Evolutionary conservation across 805 yeast species (phyloP).

Genomic region (Candida caryicola): DNA sequence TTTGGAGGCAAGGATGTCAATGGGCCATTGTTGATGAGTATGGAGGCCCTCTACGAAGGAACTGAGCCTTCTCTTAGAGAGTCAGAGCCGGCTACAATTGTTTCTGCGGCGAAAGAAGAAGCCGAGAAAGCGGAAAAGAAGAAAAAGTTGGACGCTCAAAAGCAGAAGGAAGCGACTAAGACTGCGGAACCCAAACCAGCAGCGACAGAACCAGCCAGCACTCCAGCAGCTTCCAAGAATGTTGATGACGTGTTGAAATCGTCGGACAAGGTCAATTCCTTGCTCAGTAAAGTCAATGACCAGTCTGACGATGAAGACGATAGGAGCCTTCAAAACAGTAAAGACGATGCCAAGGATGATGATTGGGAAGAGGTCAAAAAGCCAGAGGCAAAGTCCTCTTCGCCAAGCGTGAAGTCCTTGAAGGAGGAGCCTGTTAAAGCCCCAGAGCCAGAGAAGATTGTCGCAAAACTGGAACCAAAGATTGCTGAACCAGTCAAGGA

Average conservation of each 20-base stretch:
- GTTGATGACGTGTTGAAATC: conserved; percentile 40
- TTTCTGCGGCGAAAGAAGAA: conserved; percentile 25
- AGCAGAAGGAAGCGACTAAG: conserved; percentile 9
- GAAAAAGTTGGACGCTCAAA: conserved; percentile 8
- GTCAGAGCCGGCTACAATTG: conserved; percentile 33
- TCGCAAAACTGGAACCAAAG: conserved; percentile 5
- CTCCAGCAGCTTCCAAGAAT: conserved; percentile 15
- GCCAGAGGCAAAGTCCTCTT: conserved; percentile 16
- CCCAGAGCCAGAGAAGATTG: conserved; percentile 5
- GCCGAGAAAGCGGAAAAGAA: conserved; percentile 18
- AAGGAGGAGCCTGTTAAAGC: conserved; percentile 1
- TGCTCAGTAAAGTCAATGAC: conserved; percentile 38
- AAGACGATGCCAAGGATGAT: conserved; percentile 27
- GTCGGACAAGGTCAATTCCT: conserved; percentile 32
- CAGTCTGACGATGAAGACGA: conserved; percentile 38
- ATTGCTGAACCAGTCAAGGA: conserved; percentile 16
- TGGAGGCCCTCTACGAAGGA: conserved; percentile 82
- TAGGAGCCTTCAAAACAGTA: not conserved
- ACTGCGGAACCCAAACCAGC: conserved; percentile 6
- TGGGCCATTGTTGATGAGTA: conserved; percentile 75
- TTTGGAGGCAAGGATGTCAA: conserved; percentile 71
- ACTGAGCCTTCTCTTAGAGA: conserved; percentile 48
- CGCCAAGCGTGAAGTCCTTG: not conserved
- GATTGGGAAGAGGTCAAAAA: conserved; percentile 42
- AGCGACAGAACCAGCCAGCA: conserved; percentile 10